A percentile compares a stretch with the other conserved stretches of the same genome.
Conservation (phyloP, 2,329 filamentous ascomycete genomes). For the Nemania bipapillata region DNA sequence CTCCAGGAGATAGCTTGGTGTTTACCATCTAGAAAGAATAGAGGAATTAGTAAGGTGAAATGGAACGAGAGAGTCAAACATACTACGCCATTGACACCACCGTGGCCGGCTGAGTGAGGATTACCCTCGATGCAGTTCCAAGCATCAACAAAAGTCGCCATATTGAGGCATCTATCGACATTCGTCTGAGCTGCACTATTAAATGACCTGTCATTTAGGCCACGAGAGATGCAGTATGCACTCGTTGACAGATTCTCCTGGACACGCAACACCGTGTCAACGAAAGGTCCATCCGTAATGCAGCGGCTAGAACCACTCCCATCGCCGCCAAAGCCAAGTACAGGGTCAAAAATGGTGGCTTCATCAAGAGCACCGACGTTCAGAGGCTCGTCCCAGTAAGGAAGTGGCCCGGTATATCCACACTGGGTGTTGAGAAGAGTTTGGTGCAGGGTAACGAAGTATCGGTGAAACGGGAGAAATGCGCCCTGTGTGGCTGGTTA, state of each 20-base stretch:
- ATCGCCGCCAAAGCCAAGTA: slow-evolving; percentile 29
- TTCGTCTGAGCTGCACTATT: slow-evolving; percentile 22
- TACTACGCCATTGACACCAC: slow-evolving; percentile 25
- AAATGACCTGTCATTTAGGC: slow-evolving; percentile 12
- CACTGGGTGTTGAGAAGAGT: slow-evolving; percentile 34
- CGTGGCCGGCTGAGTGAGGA: slow-evolving; percentile 27
- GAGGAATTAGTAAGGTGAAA: too few species aligned
- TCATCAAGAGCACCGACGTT: too few species aligned
- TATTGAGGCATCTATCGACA: slow-evolving; percentile 24
- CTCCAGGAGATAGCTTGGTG: slow-evolving; percentile 49
- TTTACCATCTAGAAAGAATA: slow-evolving; percentile 37
- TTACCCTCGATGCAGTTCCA: slow-evolving; percentile 27
- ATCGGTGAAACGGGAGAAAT: slow-evolving; percentile 39
- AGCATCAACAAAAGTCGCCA: slow-evolving; percentile 21
- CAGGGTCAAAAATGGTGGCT: too few species aligned
- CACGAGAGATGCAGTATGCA: slow-evolving; percentile 24
- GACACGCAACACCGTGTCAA: slow-evolving; percentile 16
- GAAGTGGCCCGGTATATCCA: slow-evolving; percentile 36
- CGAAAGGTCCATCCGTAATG: slow-evolving; percentile 24
- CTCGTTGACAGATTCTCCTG: background rate
- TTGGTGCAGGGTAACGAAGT: slow-evolving; percentile 33
- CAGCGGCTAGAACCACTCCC: slow-evolving; percentile 22
- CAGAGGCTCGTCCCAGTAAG: slow-evolving; percentile 32
- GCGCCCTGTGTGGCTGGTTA: too few species aligned
- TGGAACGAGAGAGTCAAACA: too few species aligned